Percentiles rank a stretch among this genome's conserved stretches.
Conservation (phyloP, 768 basidiomycete species). For the Rhodotorula toruloides region DNA sequence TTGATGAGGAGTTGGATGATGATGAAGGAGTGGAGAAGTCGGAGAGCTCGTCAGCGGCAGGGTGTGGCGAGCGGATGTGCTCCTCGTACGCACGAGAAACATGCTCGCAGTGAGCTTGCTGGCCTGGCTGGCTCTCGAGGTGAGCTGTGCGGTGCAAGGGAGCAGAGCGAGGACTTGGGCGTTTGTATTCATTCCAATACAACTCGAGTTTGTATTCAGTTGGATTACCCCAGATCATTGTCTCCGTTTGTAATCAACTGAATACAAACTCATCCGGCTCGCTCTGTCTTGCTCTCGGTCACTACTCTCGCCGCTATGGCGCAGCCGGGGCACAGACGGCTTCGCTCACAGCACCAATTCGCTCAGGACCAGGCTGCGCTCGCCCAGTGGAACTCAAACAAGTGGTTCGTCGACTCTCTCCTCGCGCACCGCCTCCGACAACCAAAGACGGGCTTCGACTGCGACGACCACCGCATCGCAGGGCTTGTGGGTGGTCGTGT, state of each 20-base stretch:
- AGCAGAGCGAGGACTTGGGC: too few relatives aligned
- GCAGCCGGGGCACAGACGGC: not conserved
- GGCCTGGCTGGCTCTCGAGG: too few relatives aligned
- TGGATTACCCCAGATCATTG: too few relatives aligned
- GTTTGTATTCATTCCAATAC: too few relatives aligned
- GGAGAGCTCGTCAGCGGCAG: too few relatives aligned
- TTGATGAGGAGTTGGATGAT: not conserved
- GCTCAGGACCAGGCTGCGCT: conserved; percentile 13
- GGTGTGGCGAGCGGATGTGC: not conserved
- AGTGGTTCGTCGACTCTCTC: not conserved
- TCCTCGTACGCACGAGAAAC: conserved; percentile 30
- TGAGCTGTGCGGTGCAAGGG: too few relatives aligned
- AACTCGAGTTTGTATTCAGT: too few relatives aligned
- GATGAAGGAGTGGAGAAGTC: not conserved
- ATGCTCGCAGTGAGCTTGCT: too few relatives aligned
- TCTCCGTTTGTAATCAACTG: too few relatives aligned
- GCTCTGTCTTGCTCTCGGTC: not conserved
- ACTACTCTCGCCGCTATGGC: not conserved
- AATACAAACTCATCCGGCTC: not conserved
- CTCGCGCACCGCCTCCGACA: accelerated
- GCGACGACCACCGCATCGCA: too few relatives aligned
- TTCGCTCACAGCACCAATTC: conserved; percentile 4
- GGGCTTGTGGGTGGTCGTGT: too few relatives aligned
- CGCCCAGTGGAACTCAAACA: conserved; percentile 20
- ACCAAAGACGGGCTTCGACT: too few relatives aligned